Base-by-base conservation (phyloP, 2,329 filamentous ascomycete species). In the Penicillium sp. region DNA sequence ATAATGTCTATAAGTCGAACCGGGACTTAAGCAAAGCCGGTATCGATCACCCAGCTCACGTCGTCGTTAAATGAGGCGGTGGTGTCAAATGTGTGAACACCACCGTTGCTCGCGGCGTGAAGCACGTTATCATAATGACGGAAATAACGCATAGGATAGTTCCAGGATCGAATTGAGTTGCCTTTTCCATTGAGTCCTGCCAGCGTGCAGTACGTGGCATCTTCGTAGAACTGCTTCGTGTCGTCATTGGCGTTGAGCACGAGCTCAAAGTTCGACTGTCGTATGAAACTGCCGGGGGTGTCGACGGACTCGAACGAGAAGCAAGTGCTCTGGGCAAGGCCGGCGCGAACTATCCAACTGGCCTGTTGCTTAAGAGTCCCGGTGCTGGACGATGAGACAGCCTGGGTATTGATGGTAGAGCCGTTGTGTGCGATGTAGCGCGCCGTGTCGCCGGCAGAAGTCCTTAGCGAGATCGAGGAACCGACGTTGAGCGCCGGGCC, bases 151-250 rank as follows among this genome's bases (percentile, higher is more conserved):
- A 79, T 81, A 0, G 81, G 80, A 55, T 80, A 82, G 35, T 69
- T 74, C 80, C 80, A 84, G 1, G 79, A 70, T 4, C 77, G 71
- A 26, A 84, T 69, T 0, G 79, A 74, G 51, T 50, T 75, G 6
- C 77, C 79, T 35, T 71, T 59, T 4, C 77, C 76, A 52, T 63
- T 77, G 18, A 84, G 64, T 0, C 74, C 76, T 0, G 71, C 47
- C 60, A 77, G 71, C 0, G 78, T 70, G 58, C 81, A 84, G 64
- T 84, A 84, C 0, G 81, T 84, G 6, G 81, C 79, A 39, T 84
- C 81, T 54, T 84, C 80, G 3, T 66, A 29, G 65, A 84, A 82
- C 42, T 69, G 65, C 69, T 82, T 81, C 45, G 69, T 70, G 44
- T 74, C 73, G 50, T 84, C 81, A 51, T 75, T 74, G 46, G 74